Evolutionary conservation across 2,329 filamentous ascomycete species (phyloP).

Genomic region (Colletotrichum ledebouriae): DNA sequence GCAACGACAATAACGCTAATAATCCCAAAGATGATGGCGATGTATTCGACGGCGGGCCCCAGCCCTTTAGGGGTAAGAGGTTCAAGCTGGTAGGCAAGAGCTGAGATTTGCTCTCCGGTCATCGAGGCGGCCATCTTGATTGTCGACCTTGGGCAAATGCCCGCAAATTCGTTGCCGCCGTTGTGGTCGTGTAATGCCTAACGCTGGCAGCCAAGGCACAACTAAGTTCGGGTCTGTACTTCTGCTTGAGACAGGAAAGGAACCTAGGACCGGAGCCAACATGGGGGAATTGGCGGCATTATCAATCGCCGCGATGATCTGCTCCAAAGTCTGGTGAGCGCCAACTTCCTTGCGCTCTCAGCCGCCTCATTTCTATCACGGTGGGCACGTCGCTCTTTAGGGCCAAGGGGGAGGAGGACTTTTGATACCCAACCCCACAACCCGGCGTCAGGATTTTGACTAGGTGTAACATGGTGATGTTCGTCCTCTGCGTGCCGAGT

Average conservation of each 20-base stretch:
- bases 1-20: constrained; percentile 16
- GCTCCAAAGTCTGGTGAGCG: constrained; percentile 5
- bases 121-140: constrained; percentile 12
- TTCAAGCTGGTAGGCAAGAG: constrained; percentile 11
- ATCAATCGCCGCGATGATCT: constrained; percentile 3
- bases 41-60: constrained; percentile 10
- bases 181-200: neutral
- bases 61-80: constrained; percentile 17
- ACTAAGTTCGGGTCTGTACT: no score
- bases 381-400: neutral
- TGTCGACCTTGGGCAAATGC: neutral
- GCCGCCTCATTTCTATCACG: neutral
- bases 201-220: neutral
- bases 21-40: constrained; percentile 17
- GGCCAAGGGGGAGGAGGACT: constrained; percentile 1
- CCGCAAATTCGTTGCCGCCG: neutral
- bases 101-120: constrained; percentile 21
- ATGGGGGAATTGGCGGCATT: constrained; percentile 7
- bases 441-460: neutral
- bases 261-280: neutral
- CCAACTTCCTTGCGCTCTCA: neutral
- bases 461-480: neutral
- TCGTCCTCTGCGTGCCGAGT: neutral
- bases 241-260: neutral
- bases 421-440: neutral